These are phyloP conservation scores for Phaseolus lunatus DNA, from an alignment of 306 rosid species.

Conservation along the genomic window DNA sequence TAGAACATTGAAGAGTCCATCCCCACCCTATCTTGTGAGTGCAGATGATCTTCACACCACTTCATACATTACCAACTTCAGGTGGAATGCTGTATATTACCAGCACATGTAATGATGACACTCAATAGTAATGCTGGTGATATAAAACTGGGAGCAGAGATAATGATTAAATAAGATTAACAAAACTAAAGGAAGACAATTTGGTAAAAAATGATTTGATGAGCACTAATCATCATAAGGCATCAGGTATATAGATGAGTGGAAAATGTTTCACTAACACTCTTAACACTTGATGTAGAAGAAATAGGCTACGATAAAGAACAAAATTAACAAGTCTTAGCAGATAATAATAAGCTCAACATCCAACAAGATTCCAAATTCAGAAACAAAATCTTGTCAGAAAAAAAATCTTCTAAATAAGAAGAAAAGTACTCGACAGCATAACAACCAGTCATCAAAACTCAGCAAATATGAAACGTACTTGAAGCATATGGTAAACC, in stretches of 20 bases:
- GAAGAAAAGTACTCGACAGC: slow-evolving; percentile 13
- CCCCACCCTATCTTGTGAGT: slow-evolving; percentile 12
- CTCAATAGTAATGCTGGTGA: not conserved
- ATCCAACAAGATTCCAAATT: slow-evolving; percentile 31
- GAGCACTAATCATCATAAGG: not conserved
- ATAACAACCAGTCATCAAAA: slow-evolving; percentile 25
- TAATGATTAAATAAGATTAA: slow-evolving; percentile 15
- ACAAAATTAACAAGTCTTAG: slow-evolving; percentile 7
- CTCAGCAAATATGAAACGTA: slow-evolving; percentile 25
- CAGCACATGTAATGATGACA: slow-evolving; percentile 11
- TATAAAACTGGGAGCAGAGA: slow-evolving; percentile 14
- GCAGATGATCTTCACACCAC: slow-evolving; percentile 34
- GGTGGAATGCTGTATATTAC: not conserved
- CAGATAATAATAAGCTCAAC: not conserved
- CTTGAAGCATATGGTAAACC: slow-evolving; percentile 54
- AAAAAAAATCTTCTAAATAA: slow-evolving; percentile 10
- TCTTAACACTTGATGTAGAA: slow-evolving; percentile 1
- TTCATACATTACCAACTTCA: slow-evolving; percentile 39
- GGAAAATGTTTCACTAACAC: slow-evolving; percentile 14
- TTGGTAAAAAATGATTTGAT: not conserved
- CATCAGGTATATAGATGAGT: not conserved
- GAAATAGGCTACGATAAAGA: not conserved
- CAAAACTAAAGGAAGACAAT: slow-evolving; percentile 14
- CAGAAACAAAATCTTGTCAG: not conserved
- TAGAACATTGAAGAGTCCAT: not conserved